Conservation (phyloP, 1,284 basidiomycete genomes). For the Cystobasidium pallidum region DNA sequence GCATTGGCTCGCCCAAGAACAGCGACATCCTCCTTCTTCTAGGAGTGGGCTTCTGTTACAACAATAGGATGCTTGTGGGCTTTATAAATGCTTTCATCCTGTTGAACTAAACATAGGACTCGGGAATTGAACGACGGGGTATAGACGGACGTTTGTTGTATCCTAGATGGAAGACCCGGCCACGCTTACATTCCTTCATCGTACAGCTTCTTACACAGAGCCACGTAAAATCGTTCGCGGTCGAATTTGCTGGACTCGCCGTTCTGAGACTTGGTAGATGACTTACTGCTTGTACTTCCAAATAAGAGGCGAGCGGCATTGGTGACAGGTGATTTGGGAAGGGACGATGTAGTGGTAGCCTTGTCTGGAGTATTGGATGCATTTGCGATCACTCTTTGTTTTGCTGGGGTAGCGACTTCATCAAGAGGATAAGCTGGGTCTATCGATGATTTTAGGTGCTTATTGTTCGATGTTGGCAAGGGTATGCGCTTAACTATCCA, state of each 20-base stretch:
- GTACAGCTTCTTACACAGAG: slow-evolving; percentile 73
- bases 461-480: slow-evolving; percentile 19
- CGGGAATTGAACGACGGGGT: background rate
- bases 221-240: slow-evolving; percentile 74
- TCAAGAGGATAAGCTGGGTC: slow-evolving; percentile 28
- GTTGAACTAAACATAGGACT: background rate
- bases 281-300: slow-evolving; percentile 40
- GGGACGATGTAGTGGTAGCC: slow-evolving; percentile 7
- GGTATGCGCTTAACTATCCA: slow-evolving; percentile 53
- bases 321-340: slow-evolving; percentile 12
- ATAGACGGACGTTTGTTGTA: background rate
- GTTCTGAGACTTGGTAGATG: slow-evolving; percentile 18
- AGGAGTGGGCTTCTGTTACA: too few relatives aligned
- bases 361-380: background rate
- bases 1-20: too few relatives aligned
- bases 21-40: too few relatives aligned
- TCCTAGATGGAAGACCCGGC: too few relatives aligned
- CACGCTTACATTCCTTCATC: slow-evolving; percentile 75
- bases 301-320: slow-evolving; percentile 47
- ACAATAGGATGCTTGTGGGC: too few relatives aligned
- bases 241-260: slow-evolving; percentile 59
- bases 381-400: background rate
- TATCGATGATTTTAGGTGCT: slow-evolving; percentile 24
- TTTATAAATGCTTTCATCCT: too few relatives aligned
- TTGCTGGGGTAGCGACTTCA: slow-evolving; percentile 3